Evolutionary conservation across 345 rosid genomes (phyloP).

Genomic region (Noccaea bulbosa): DNA sequence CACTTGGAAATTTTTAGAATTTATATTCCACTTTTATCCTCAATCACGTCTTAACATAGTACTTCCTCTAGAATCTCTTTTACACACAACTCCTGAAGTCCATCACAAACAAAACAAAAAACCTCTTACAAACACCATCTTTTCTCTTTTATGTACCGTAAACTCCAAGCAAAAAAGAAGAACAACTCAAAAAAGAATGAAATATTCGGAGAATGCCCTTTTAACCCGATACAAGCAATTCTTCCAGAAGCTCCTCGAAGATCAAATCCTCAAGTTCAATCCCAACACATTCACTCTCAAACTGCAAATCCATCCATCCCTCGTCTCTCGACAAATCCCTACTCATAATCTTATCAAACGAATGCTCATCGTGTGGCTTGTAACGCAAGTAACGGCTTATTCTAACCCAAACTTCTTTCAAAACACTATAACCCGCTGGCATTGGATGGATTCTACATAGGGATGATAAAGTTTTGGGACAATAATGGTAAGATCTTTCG

Average conservation of each 20-base stretch:
- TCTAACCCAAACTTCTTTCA: conserved; percentile 72
- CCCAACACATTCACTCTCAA: conserved; percentile 68
- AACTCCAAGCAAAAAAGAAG: conserved; percentile 31
- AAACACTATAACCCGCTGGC: conserved; percentile 60
- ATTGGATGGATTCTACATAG: conserved; percentile 58
- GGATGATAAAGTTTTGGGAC: conserved; percentile 57
- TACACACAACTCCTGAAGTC: conserved; percentile 7
- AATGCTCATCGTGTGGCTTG: conserved; percentile 43
- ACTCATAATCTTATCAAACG: conserved; percentile 51
- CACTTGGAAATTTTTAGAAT: too few relatives aligned
- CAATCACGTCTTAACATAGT: neutral
- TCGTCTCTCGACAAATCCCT: conserved; percentile 58
- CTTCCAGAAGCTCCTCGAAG: conserved; percentile 73
- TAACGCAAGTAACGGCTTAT: conserved; percentile 58
- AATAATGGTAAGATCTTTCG: conserved; percentile 61
- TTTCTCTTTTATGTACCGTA: conserved; percentile 33
- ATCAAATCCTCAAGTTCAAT: conserved; percentile 74
- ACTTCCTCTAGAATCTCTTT: neutral
- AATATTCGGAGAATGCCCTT: neutral
- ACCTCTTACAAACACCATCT: conserved; percentile 9
- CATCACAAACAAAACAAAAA: neutral
- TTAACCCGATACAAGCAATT: conserved; percentile 35
- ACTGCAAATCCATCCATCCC: conserved; percentile 87
- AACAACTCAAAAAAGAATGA: neutral
- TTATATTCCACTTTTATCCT: neutral